Conservation (phyloP, 495 filamentous ascomycete genomes). For the Sporormia fimetaria region DNA sequence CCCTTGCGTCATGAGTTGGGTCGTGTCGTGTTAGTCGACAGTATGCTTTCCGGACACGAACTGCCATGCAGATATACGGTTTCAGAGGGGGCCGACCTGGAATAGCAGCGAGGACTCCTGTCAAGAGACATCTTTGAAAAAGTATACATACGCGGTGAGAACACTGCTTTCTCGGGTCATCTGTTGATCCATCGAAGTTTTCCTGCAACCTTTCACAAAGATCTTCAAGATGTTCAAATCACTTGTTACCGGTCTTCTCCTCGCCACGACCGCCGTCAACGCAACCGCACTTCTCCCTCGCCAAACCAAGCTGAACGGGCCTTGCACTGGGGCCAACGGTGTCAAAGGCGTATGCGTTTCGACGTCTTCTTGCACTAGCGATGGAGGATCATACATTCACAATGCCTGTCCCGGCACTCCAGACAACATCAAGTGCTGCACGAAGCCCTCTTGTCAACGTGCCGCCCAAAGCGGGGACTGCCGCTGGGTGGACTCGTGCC, state of each 20-base stretch:
- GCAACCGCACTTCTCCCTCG: constrained; percentile 4
- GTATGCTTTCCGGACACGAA: not conserved
- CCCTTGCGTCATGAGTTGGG: too few species aligned
- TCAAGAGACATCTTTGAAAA: too few species aligned
- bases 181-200: too few species aligned
- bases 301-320: constrained; percentile 7
- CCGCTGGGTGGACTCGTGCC: constrained; percentile 11
- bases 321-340: constrained; percentile 11
- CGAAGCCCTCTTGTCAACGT: constrained; percentile 5
- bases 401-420: constrained; percentile 17
- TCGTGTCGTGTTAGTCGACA: not conserved
- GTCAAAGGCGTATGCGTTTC: constrained; percentile 13
- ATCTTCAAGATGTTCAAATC: too few species aligned
- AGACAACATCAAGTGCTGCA: constrained; percentile 20
- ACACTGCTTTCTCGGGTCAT: too few species aligned
- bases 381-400: constrained; percentile 12
- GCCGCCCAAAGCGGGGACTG: constrained; percentile 8
- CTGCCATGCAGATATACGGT: constrained; percentile 4
- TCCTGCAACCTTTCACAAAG: too few species aligned
- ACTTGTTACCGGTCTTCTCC: not conserved
- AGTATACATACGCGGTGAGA: too few species aligned
- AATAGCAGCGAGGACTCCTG: too few species aligned
- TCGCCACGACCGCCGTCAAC: not conserved
- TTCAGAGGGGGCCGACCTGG: constrained; percentile 12
- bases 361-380: constrained; percentile 9